Base-by-base conservation (phyloP, 2,329 filamentous ascomycete genomes). In the Botrytis hyacinthi region DNA sequence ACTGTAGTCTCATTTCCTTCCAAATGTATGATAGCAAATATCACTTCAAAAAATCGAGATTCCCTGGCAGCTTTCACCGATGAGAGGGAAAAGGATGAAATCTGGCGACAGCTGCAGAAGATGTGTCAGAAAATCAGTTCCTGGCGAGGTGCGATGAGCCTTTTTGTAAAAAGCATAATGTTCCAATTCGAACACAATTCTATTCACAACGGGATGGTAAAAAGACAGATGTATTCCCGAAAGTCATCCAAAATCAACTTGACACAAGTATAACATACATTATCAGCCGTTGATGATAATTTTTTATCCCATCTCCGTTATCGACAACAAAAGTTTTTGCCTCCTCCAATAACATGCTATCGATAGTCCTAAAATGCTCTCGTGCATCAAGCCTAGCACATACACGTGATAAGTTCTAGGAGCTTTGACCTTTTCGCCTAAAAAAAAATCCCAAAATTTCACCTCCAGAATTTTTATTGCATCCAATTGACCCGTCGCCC, bases 401-500 rank as follows among this genome's bases (percentile, higher is more conserved):
- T 16, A 20, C 71, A 72, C 71, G 71, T 68, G 63, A 72, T n/a
- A 16, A 9, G 4, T 26, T 12, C 2, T 18, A 16, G 63, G 65
- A 72, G 71, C 71, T 73, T 61, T 54, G 71, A 69, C 71, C 32
- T 35, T 57, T 68, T 70, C 71, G 60, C 71, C 22, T 44, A 54
- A 68, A 72, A 67, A 72, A 68, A 68, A 44, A 57, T 32, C 51
- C 51, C 54, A 73, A 69, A 73, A 73, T 48, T 69, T 73, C 63
- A 60, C 14, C 46, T 61, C 74, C 70, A 72, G 73, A 73, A 74
- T 63, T 57, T 76, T 71, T 72, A 76, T 72, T 73, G 77, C 78
- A 68, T 68, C 54, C 63, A 69, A 73, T 69, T 73, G 71, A 69
- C 71, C 51, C 42, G 71, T 72, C 46, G 71, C 62, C 61, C 48